These are phyloP conservation scores for Penicillium alfredii DNA, from an alignment of 495 filamentous ascomycete species.

Conservation along the genomic window DNA sequence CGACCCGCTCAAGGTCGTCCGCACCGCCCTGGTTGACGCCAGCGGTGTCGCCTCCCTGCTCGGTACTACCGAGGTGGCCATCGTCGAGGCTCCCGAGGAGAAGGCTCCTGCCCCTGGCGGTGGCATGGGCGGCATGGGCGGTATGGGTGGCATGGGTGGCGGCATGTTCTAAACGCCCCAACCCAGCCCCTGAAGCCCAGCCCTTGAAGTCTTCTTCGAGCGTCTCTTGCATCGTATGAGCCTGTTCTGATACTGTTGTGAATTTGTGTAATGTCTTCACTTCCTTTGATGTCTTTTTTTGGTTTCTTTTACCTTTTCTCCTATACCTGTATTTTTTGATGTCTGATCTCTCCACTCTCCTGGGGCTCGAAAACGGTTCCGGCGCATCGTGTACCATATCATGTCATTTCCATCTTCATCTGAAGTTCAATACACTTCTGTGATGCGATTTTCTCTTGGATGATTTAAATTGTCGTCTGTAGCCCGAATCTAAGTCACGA, in stretches of 20 bases:
- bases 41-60: conserved; percentile 94
- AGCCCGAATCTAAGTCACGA: too few relatives aligned
- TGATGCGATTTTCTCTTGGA: too few relatives aligned
- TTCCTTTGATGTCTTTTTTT: conserved; percentile 20
- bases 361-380: conserved; percentile 21
- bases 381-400: conserved; percentile 27
- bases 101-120: conserved; percentile 56
- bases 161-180: conserved; percentile 42
- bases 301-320: conserved; percentile 17
- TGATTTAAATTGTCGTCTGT: too few relatives aligned
- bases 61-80: conserved; percentile 95
- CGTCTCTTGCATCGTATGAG: conserved; percentile 43
- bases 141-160: conserved; percentile 59
- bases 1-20: conserved; percentile 98
- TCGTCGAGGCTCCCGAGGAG: conserved; percentile 92
- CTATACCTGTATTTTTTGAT: conserved; percentile 30
- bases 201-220: conserved; percentile 26
- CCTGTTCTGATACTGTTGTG: conserved; percentile 25
- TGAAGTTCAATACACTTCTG: conserved; percentile 2
- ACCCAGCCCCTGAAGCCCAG: conserved; percentile 9
- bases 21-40: conserved; percentile 89
- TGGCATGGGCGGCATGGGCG: conserved; percentile 61
- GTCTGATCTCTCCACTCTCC: conserved; percentile 16
- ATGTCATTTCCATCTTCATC: conserved; percentile 8
- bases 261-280: conserved; percentile 28